Base-by-base conservation (phyloP, 345 rosid species). In the Clausena lansium region DNA sequence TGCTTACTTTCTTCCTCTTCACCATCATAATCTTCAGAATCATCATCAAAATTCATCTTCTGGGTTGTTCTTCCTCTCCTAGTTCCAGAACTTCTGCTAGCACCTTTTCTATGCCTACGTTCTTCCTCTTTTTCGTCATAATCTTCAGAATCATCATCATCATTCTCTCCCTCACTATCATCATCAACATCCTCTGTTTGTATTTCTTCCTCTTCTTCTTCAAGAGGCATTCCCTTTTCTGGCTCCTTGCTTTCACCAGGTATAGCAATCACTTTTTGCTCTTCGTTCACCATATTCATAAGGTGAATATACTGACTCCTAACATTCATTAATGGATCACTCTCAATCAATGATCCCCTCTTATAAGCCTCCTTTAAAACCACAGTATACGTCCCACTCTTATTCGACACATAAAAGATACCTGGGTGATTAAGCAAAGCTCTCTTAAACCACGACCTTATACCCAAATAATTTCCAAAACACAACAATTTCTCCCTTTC, bases 391-490 rank as follows among this genome's bases (percentile, higher is more conserved):
- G 88, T 89, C 70, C 92, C 89, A 70, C 80, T 81, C 86, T 94
- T 94, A 81, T 82, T 83, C 0, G 97, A 94, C 81, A 94, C 36
- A 77, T 94, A 94, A 86, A 92, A 92, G 14, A 93, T 81, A 27
- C 94, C 97, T 0, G 90, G 95, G 78, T 88, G 96, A 66, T 87
- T 84, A 78, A 90, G 89, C 64, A 95, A 73, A 74, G 93, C 97
- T 80, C 93, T 90, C 94, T 92, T 95, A 75, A 93, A 86, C 90
- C 97, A 88, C 0, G 99, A 90, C 74, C 98, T 85, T 67, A 94
- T 60, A 2, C 98, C 97, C 81, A 92, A 77, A 83, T 83, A 84
- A 85, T 96, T 90, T 69, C 95, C 99, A 0, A 91, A 41, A 76
- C 59, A 77, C 81, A 96, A 80, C 80, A 94, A 60, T 22, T 63